Base-by-base conservation (phyloP, 306 rosid genomes). In the Dalbergia cultrata region DNA sequence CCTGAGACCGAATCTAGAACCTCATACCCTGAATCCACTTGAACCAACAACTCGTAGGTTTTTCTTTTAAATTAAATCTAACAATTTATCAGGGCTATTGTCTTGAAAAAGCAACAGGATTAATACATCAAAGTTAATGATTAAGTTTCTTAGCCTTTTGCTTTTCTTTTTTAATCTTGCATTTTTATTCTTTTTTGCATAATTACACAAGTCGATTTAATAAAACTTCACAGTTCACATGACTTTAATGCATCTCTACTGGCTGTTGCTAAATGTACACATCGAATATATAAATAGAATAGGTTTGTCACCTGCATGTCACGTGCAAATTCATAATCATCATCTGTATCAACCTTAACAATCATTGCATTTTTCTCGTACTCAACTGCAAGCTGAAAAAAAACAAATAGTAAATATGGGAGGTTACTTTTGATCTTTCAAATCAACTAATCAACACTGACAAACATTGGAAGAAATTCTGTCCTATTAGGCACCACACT, bases 311-410 rank as follows among this genome's bases (percentile, higher is more conserved):
- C 98, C 97, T 95, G 98, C 98, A 95, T 95, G 79, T 92, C 97
- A 0, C 90, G 91, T 1, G 97, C 90, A 56, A 95, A 95, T 78
- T 95, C 92, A 45, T 92, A 95, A 84, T 92, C 97, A 5, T 92
- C 92, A 72, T 95, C 99, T 8, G 98, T 95, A 75, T 93, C 99
- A 67, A 95, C 97, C 87, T 95, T 93, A 22, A 95, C 80, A 78
- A 95, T 85, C 70, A 85, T 35, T 10, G 88, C 94, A 59, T 87
- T 91, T 63, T 66, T 60, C 70, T 90, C 89, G 19, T 93, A 93
- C 87, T 95, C 97, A 33, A 95, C 97, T n/a, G 97, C 95, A 67
- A 95, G 99, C 99, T 95, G 94, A 59, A 49, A 37, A 75, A 75
- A 81, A 68, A 57, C 47, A 37, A 75, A 75, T 80, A 68, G 22